Evolutionary conservation across 352 stramenopile species (phyloP).

Genomic region (Phytophthora capsici): DNA sequence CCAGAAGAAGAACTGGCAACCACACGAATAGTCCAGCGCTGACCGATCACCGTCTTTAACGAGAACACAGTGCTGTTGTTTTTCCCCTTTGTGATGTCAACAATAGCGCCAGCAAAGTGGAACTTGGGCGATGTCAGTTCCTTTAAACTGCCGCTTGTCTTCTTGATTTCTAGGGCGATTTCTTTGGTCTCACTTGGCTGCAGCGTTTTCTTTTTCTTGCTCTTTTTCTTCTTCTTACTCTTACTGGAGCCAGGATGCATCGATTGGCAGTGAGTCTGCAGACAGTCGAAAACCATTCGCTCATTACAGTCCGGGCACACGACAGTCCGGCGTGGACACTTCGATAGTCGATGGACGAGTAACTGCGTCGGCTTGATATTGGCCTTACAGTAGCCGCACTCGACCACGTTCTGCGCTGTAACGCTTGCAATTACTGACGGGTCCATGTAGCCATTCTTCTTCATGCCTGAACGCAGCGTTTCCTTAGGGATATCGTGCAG

Average conservation of each 20-base stretch:
- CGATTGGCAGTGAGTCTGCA: conserved; percentile 28
- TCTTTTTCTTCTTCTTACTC: conserved; percentile 25
- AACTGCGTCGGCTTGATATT: conserved; percentile 38
- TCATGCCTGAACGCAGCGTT: conserved; percentile 31
- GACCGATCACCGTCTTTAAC: conserved; percentile 21
- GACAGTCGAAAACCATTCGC: conserved; percentile 36
- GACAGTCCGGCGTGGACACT: conserved; percentile 39
- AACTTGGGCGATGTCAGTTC: conserved; percentile 29
- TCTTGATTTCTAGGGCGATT: not conserved
- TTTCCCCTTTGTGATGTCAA: conserved; percentile 32
- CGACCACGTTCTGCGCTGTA: conserved; percentile 26
- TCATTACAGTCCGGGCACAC: conserved; percentile 33
- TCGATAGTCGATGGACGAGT: conserved; percentile 37
- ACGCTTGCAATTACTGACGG: conserved; percentile 31
- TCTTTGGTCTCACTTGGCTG: not conserved
- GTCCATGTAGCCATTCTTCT: conserved; percentile 37
- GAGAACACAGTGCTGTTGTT: conserved; percentile 31
- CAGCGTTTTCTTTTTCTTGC: conserved; percentile 8
- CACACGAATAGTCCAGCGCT: conserved; percentile 37
- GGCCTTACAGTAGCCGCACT: conserved; percentile 38
- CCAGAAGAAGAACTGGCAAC: not conserved
- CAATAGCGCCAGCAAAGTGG: conserved; percentile 30
- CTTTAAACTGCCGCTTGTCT: not conserved
- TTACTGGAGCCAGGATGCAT: conserved; percentile 12
- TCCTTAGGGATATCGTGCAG: conserved; percentile 26